These are phyloP conservation scores for Lichtheimia ramosa DNA, from an alignment of 371 early-diverging fungal genomes.

Conservation along the genomic window DNA sequence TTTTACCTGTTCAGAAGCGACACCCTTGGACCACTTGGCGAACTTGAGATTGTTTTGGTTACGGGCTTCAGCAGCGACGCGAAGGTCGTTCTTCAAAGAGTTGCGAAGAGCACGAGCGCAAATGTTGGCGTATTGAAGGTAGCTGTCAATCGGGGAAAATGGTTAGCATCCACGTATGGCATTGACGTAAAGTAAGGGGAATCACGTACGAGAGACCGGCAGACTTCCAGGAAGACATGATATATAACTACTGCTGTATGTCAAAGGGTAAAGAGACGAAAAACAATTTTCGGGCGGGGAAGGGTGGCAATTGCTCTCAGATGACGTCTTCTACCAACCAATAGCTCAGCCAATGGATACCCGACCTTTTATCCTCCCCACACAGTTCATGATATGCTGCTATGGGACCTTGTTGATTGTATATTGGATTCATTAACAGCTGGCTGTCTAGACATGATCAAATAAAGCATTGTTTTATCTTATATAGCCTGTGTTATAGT, in stretches of 20 bases:
- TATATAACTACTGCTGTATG: not conserved
- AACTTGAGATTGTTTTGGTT: constrained; percentile 77
- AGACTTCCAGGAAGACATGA: constrained; percentile 67
- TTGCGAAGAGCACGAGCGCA: constrained; percentile 85
- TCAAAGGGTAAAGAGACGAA: not conserved
- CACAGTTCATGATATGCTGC: too few relatives aligned
- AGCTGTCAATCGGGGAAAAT: constrained; percentile 48
- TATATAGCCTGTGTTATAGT: too few relatives aligned
- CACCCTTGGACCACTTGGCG: constrained; percentile 82
- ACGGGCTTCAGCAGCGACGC: constrained; percentile 68
- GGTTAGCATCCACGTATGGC: not conserved
- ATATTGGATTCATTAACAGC: too few relatives aligned
- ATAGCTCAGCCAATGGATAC: too few relatives aligned
- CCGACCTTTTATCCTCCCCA: too few relatives aligned
- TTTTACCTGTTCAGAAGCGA: constrained; percentile 10
- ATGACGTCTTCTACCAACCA: too few relatives aligned
- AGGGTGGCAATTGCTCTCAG: not conserved
- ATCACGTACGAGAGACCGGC: constrained; percentile 55
- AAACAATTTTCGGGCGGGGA: not conserved
- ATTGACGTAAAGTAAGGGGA: not conserved
- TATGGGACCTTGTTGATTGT: too few relatives aligned
- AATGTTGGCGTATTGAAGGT: constrained; percentile 87
- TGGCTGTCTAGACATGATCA: too few relatives aligned
- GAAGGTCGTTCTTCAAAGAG: constrained; percentile 78
- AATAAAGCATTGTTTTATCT: too few relatives aligned